Conservation (phyloP, 2,329 filamentous ascomycete genomes). For the Akanthomyces muscarius region DNA sequence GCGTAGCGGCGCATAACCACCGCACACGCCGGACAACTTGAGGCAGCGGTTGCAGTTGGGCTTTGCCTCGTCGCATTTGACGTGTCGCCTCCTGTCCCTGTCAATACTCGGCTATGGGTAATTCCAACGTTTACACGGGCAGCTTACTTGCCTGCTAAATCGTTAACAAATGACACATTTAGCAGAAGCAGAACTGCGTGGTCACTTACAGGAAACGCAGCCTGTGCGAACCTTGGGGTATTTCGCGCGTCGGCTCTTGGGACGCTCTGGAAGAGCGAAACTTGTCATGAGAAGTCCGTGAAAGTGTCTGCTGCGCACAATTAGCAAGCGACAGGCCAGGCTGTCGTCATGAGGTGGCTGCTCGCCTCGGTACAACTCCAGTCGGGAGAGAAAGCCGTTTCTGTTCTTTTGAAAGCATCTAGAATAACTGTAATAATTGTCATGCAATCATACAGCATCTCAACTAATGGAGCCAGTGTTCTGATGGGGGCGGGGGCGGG, state of each 20-base stretch:
- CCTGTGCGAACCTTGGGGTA: constrained; percentile 31
- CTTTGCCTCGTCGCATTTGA: constrained; percentile 35
- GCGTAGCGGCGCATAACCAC: constrained; percentile 26
- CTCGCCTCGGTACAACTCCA: constrained; percentile 5
- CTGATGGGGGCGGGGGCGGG: neutral
- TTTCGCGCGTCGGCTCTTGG: constrained; percentile 29
- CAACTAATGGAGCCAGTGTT: neutral
- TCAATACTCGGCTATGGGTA: neutral
- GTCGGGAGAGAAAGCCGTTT: neutral
- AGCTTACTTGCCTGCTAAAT: constrained; percentile 27
- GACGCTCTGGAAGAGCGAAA: constrained; percentile 29
- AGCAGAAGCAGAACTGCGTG: neutral
- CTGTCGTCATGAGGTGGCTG: neutral
- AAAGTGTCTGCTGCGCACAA: constrained; percentile 1
- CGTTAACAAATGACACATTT: neutral
- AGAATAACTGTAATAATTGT: neutral
- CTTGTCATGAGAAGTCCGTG: constrained; percentile 25
- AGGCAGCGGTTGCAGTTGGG: constrained; percentile 33
- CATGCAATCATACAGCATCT: too few relatives aligned
- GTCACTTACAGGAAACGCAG: constrained; percentile 31
- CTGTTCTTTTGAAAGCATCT: neutral
- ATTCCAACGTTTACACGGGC: neutral
- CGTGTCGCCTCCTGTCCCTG: constrained; percentile 28
- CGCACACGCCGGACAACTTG: constrained; percentile 33
- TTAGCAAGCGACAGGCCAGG: neutral